phyloP scores from a whole-genome alignment of 257 asterid genomes.

The Schizonepeta tenuifolia region DNA sequence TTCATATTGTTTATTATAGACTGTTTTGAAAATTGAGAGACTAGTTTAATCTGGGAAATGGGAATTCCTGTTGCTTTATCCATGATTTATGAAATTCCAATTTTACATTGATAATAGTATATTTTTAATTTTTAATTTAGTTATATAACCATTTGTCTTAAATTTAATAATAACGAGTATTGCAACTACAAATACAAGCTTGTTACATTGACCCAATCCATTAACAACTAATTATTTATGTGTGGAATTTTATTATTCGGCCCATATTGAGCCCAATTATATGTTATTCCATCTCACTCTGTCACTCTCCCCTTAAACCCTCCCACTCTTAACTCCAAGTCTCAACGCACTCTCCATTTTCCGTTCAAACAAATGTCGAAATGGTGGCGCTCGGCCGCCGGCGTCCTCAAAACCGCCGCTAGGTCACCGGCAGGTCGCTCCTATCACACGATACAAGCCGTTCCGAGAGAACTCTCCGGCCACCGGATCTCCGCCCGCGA shows the following conservation, averaged over 20 bases:
- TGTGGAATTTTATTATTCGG: not conserved
- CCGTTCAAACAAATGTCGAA: slow-evolving; percentile 54
- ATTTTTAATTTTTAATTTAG: too few relatives aligned
- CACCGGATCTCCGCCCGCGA: slow-evolving; percentile 69
- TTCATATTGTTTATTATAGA: not conserved
- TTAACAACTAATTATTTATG: not conserved
- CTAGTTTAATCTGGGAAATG: not conserved
- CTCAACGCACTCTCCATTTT: slow-evolving; percentile 14
- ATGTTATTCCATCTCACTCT: too few relatives aligned
- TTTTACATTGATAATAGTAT: too few relatives aligned
- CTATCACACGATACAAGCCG: slow-evolving; percentile 85
- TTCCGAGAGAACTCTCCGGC: slow-evolving; percentile 82
- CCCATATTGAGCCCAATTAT: slow-evolving; percentile 24
- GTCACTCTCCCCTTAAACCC: slow-evolving; percentile 31
- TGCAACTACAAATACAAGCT: too few relatives aligned
- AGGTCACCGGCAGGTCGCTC: slow-evolving; percentile 40
- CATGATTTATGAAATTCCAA: too few relatives aligned
- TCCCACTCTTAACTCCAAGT: not conserved
- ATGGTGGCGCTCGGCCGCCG: slow-evolving; percentile 86
- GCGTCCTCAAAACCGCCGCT: slow-evolving; percentile 41
- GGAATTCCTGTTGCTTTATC: not conserved
- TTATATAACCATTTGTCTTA: too few relatives aligned
- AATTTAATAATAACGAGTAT: too few relatives aligned
- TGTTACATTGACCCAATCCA: too few relatives aligned
- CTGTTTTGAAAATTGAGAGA: not conserved